Percentiles rank a stretch among this genome's conserved stretches.
phyloP scores from a whole-genome alignment of 225 moss, liverwort and hornwort species.

The Physcomitrellopsis africana region DNA sequence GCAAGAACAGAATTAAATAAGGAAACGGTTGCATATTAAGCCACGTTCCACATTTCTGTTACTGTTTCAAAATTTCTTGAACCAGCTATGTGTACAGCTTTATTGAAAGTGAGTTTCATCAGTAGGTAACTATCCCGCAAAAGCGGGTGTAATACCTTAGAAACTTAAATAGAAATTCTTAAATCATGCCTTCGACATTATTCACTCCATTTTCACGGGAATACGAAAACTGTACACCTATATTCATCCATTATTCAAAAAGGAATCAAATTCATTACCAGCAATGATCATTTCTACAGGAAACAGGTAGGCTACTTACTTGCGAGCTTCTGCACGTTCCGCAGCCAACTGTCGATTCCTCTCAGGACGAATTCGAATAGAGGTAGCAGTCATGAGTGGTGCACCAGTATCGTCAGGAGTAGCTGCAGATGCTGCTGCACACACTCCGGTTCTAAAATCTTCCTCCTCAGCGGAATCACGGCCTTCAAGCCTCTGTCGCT shows the following conservation, averaged over 20 bases:
- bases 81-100: slow-evolving; percentile 14
- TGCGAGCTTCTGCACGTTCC: slow-evolving; percentile 74
- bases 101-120: slow-evolving; percentile 16
- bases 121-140: not conserved
- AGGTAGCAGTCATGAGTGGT: slow-evolving; percentile 51
- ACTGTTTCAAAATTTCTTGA: slow-evolving; percentile 13
- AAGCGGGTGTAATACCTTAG: slow-evolving; percentile 13
- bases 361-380: slow-evolving; percentile 56
- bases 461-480: slow-evolving; percentile 61
- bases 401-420: slow-evolving; percentile 69
- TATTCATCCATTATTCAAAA: not conserved
- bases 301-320: slow-evolving; percentile 39
- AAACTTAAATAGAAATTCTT: not conserved
- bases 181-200: slow-evolving; percentile 2
- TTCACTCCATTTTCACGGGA: slow-evolving; percentile 17
- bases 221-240: slow-evolving; percentile 8
- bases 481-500: slow-evolving; percentile 84
- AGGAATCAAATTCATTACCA: not conserved
- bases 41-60: slow-evolving; percentile 15
- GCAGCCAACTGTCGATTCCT: slow-evolving; percentile 56
- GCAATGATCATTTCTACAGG: slow-evolving; percentile 21
- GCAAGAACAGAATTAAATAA: slow-evolving; percentile 38
- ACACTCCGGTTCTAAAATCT: slow-evolving; percentile 69
- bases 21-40: not conserved
- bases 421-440: slow-evolving; percentile 89